These are phyloP conservation scores for Colletotrichum spinosum DNA, from an alignment of 2,329 filamentous ascomycete species.

Conservation along the genomic window DNA sequence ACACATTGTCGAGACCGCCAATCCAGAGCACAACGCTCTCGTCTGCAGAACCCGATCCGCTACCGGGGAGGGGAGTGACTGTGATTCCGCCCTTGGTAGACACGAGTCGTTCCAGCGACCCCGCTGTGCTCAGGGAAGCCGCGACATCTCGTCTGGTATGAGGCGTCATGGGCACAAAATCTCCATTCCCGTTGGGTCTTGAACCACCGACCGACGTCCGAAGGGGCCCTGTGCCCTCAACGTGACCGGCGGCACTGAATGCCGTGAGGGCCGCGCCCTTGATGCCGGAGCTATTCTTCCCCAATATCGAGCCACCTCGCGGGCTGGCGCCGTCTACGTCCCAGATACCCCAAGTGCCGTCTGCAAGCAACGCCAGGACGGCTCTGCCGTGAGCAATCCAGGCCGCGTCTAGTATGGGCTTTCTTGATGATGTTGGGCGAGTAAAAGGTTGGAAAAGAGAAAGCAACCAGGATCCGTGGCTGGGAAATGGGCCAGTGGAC, in stretches of 20 bases:
- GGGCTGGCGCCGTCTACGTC: slow-evolving; percentile 71
- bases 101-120: slow-evolving; percentile 63
- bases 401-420: slow-evolving; percentile 70
- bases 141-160: slow-evolving; percentile 68
- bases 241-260: slow-evolving; percentile 68
- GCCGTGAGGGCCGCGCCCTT: slow-evolving; percentile 68
- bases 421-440: slow-evolving; percentile 62
- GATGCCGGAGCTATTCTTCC: slow-evolving; percentile 63
- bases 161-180: slow-evolving; percentile 74
- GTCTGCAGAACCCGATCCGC: slow-evolving; percentile 56
- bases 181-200: slow-evolving; percentile 49
- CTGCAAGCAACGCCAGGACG: slow-evolving; percentile 67
- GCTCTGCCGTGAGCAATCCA: slow-evolving; percentile 73
- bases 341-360: slow-evolving; percentile 77
- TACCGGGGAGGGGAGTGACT: slow-evolving; percentile 58
- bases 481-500: slow-evolving; percentile 62
- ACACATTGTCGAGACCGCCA: slow-evolving; percentile 66
- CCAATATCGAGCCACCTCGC: slow-evolving; percentile 58
- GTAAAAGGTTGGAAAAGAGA: slow-evolving; percentile 70
- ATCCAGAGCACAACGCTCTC: slow-evolving; percentile 70
- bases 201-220: slow-evolving; percentile 44
- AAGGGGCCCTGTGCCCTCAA: slow-evolving; percentile 69
- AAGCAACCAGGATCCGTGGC: slow-evolving; percentile 73
- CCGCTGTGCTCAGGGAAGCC: slow-evolving; percentile 54
- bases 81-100: slow-evolving; percentile 65